Base-by-base conservation (phyloP, 106 monocot species). In the Platanthera guangdongensis region DNA sequence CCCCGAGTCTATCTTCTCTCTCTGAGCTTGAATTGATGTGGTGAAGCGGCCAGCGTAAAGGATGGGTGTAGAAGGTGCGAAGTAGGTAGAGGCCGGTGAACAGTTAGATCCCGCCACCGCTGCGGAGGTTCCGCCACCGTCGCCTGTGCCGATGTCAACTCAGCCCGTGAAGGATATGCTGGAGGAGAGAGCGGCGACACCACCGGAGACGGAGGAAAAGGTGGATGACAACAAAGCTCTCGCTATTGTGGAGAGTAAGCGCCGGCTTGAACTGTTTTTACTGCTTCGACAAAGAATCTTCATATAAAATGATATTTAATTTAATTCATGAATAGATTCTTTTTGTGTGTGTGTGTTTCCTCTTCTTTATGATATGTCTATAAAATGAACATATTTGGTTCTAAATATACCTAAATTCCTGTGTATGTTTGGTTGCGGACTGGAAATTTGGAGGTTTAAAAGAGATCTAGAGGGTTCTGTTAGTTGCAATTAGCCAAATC, bases 171-270 rank as follows among this genome's bases (percentile, higher is more conserved):
- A 85, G 74, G 89, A 89, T 47, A 84, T 86, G 11, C 72, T 84
- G 11, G 90, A 90, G 78, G 90, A 84, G 87, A 87, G 87, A 80
- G 65, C 76, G 39, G 84, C 82, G 68, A 78, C 72, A 15, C 83
- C 81, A n/a, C 81, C 87, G 52, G 75, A 72, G 7, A 47, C 76
- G 75, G 83, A 86, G 68, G 74, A 69, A 57, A 84, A 86, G 78
- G 52, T 57, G 52, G 84, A 85, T 60, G 87, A 87, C 48, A 82
- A 76, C 52, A 87, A 90, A 53, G 80, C 87, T 15, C 84, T 90
- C 51, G 74, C 75, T 55, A 51, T 85, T 19, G 84, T 90, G 6
- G 90, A 90, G 52, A 90, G 89, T 86, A 75, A 85, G 78, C n/a
- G 28, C 65, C 30, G 28, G n/a, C n/a, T n/a, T n/a, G 30, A 65